phyloP scores from a whole-genome alignment of 495 filamentous ascomycete genomes.

The Daldinia vernicosa region DNA sequence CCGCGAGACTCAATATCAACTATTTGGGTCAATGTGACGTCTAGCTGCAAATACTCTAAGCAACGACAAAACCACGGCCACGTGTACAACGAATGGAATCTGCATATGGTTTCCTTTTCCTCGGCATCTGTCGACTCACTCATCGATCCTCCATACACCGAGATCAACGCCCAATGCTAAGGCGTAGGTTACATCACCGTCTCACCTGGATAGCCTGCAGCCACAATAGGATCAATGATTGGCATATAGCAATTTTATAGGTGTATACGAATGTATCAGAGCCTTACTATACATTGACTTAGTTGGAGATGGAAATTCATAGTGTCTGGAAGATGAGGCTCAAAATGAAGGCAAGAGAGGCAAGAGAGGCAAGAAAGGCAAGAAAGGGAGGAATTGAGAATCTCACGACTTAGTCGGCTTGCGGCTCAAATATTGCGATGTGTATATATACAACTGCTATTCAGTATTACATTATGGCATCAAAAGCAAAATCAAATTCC shows the following conservation, averaged over 20 bases:
- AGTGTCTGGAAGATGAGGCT: neutral
- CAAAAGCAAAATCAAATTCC: neutral
- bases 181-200: slow-evolving; percentile 21
- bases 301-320: neutral
- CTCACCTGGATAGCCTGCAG: slow-evolving; percentile 10
- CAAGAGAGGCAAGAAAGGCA: neutral
- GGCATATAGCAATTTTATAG: neutral
- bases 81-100: slow-evolving; percentile 18
- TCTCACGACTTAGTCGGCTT: neutral
- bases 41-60: slow-evolving; percentile 10
- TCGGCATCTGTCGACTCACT: neutral
- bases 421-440: slow-evolving; percentile 18
- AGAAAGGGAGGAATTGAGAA: neutral
- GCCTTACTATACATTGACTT: neutral
- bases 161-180: slow-evolving; percentile 20
- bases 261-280: neutral
- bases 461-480: neutral
- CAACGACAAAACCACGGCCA: slow-evolving; percentile 11
- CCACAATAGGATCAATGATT: slow-evolving; percentile 5
- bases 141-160: slow-evolving; percentile 16
- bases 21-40: slow-evolving; percentile 20
- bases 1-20: neutral
- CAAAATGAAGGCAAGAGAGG: neutral
- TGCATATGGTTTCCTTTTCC: neutral
- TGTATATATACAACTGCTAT: slow-evolving; percentile 13